Evolutionary conservation across 164 flowering plant genomes (phyloP), one percentile per base, ranked within the genome.

Genomic region (Warburgia ugandensis): DNA sequence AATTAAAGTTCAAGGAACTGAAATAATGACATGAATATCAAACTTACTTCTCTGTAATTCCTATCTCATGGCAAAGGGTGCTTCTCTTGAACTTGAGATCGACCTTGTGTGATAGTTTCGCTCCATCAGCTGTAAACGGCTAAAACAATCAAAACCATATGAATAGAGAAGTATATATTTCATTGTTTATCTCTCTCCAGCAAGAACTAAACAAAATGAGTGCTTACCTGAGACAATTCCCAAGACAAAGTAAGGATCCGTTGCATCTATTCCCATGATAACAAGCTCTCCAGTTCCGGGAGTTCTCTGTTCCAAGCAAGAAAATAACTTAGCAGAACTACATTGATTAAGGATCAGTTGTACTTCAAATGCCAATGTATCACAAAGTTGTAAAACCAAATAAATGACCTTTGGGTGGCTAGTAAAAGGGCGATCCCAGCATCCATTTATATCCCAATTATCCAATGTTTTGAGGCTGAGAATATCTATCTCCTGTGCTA

Each of bases 281-380:
- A 83, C 77, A n/a, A 83, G 73, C 73, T 80, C 84, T 5, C 92
- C 83, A 2, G 74, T 67, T 5, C 60, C 74, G n/a, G 86, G 86
- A 58, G 61, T 77, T 77, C 38, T 78, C 87, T 83, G 74, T 16
- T 38, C 23, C 13, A 54, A 36, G 8, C 29, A 12, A 48, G 16
- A 11, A 1, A 13, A 11, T 42, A 3, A 0, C 11, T 6, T 6
- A 26, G 16, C 48, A n/a, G n/a, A 45, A 22, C 2, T 1, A 14
- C 13, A 14, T 9, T 2, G 20, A 29, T 30, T 6, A 48, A 6
- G 4, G 28, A 30, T 12, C n/a, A 28, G n/a, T 47, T 1, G 3
- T 29, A 2, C 11, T 46, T 1, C 1, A 0, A 3, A 2, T 3
- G 16, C 1, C 12, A 40, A 22, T 38, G 27, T 52, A 10, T 29